A percentile compares a stretch with the other conserved stretches of the same genome.
Conservation (phyloP, 2,329 filamentous ascomycete species). For the Diaporthe sp. region DNA sequence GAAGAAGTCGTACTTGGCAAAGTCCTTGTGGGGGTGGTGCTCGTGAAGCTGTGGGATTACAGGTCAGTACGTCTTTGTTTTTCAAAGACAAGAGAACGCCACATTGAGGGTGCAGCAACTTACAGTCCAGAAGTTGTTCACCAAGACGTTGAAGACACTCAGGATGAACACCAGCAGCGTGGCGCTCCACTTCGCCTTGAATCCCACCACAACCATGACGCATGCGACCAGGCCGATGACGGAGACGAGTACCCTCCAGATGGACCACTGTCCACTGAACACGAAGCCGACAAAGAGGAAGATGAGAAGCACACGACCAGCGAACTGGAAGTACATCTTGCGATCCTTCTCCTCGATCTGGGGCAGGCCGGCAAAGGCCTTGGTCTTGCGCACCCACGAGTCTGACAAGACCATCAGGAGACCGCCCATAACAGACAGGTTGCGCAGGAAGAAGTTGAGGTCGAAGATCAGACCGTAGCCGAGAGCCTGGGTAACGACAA, state of each 20-base stretch:
- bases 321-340: slow-evolving; percentile 99
- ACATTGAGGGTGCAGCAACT: slow-evolving; percentile 55
- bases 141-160: slow-evolving; percentile 95
- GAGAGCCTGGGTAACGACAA: slow-evolving; percentile 93
- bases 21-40: slow-evolving; percentile 99
- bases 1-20: slow-evolving; percentile 99
- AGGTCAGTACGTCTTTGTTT: slow-evolving; percentile 47
- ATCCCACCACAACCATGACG: slow-evolving; percentile 98
- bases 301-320: slow-evolving; percentile 93
- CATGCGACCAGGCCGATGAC: slow-evolving; percentile 90
- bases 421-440: slow-evolving; percentile 96
- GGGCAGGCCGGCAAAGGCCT: slow-evolving; percentile 94
- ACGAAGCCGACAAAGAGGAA: slow-evolving; percentile 98
- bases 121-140: slow-evolving; percentile 99
- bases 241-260: slow-evolving; percentile 89
- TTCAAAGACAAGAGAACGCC: neutral
- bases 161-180: slow-evolving; percentile 95
- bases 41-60: slow-evolving; percentile 80
- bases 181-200: slow-evolving; percentile 99
- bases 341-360: slow-evolving; percentile 98
- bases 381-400: slow-evolving; percentile 97
- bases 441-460: slow-evolving; percentile 99
- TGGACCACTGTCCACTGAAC: slow-evolving; percentile 92
- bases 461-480: slow-evolving; percentile 99
- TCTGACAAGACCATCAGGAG: slow-evolving; percentile 98